phyloP scores from a whole-genome alignment of 176 grass and related monocot genomes.

The Phoenix dactylifera region DNA sequence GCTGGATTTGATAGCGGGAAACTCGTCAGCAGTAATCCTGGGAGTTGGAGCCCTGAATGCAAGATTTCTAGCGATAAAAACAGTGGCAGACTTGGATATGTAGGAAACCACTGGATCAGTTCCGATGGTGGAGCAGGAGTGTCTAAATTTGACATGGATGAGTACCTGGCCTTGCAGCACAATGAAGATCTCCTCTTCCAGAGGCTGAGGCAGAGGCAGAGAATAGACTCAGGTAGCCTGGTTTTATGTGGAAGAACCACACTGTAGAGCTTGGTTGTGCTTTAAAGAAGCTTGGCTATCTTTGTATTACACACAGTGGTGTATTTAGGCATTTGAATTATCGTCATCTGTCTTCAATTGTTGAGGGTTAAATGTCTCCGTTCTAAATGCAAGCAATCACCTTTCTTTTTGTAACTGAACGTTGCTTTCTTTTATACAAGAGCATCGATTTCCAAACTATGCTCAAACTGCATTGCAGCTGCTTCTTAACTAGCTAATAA shows the following conservation, averaged over 20 bases:
- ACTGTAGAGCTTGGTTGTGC: neutral
- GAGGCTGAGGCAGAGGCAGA: conserved; percentile 46
- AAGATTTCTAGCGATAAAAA: conserved; percentile 26
- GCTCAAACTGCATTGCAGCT: no score
- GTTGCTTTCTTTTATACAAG: no score
- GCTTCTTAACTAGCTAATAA: no score
- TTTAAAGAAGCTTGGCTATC: no score
- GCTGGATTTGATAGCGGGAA: conserved; percentile 23
- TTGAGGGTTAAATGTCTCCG: no score
- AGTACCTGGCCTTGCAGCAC: conserved; percentile 45
- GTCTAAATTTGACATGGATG: conserved; percentile 50
- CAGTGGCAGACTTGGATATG: conserved; percentile 23
- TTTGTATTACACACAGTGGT: neutral
- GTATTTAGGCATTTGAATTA: neutral
- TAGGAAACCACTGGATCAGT: conserved; percentile 9
- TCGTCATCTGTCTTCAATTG: no score
- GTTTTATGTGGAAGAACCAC: conserved; percentile 36
- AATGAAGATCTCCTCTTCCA: conserved; percentile 57
- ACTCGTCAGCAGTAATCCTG: conserved; percentile 36
- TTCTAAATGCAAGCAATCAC: no score
- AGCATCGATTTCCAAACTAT: no score
- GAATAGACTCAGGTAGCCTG: conserved; percentile 54
- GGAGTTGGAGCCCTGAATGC: conserved; percentile 66
- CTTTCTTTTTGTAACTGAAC: no score
- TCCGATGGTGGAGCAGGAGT: conserved; percentile 7